Base-by-base conservation (phyloP, 129 eudicot genomes). In the Helichrysum umbraculigerum region DNA sequence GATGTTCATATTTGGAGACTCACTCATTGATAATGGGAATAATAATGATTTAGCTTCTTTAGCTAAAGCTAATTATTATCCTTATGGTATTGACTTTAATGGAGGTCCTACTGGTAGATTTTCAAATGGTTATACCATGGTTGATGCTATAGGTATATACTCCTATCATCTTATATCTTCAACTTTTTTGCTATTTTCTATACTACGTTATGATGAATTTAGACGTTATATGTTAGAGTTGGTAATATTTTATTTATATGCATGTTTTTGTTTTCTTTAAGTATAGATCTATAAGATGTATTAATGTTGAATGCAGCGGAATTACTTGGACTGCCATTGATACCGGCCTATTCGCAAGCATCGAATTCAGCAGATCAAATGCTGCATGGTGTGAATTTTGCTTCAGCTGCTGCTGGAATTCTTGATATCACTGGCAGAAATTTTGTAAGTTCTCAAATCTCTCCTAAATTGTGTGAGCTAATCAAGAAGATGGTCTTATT, bases 331-430 rank as follows among this genome's bases (percentile, higher is more conserved):
- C 78, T 94, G 35, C 97, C 97, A 16, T 63, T 91, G 44, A 81
- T 86, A 44, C 98, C 98, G n/a, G 65, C 97, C 20, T 87, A 80
- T 80, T 83, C 96, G 0, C 86, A 86, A 75, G 84, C 93, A 51
- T 80, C 84, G 12, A 74, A 34, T 74, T 83, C 96, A 0, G 91
- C 84, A 1, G 88, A 91, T 42, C 82, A 84, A 72, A 81, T 87
- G 90, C 79, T 91, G 74, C 90, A 85, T 78, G 98, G 97, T 71
- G 85, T 94, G 72, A 94, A 94, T 67, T 94, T 87, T 56, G 98
- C 98, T 25, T 94, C 98, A 2, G 98, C 98, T 35, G 98, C 98
- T 30, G 97, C 98, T 57, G 98, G 98, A 37, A 94, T 94, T 44
- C 98, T 94, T 50, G 98, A 94, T 62, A 74, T 72, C 39, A 94